Conservation (phyloP, 2,329 filamentous ascomycete species). For the Didymellaceae sp. region DNA sequence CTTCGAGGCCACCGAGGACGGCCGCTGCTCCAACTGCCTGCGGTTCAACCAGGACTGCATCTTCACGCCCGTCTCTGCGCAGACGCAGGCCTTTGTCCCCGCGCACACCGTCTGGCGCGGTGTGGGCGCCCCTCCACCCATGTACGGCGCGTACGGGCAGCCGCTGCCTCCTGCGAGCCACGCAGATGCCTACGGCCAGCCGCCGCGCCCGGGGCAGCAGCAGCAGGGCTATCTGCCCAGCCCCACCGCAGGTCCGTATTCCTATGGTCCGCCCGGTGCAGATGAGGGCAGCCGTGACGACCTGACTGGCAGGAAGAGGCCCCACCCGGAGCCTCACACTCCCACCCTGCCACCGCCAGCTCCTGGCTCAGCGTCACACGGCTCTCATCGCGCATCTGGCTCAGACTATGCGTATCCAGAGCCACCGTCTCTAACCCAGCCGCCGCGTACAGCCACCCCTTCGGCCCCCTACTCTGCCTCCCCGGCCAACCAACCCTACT, state of each 20-base stretch:
- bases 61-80: slow-evolving; percentile 76
- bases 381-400: slow-evolving; percentile 44
- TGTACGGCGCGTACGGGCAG: slow-evolving; percentile 61
- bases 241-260: slow-evolving; percentile 54
- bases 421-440: slow-evolving; percentile 52
- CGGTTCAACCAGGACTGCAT: slow-evolving; percentile 79
- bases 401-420: slow-evolving; percentile 53
- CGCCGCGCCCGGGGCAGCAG: slow-evolving; percentile 34
- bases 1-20: slow-evolving; percentile 74
- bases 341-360: slow-evolving; percentile 58
- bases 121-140: slow-evolving; percentile 53
- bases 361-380: slow-evolving; percentile 52
- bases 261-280: slow-evolving; percentile 45
- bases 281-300: slow-evolving; percentile 49
- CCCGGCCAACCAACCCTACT: slow-evolving; percentile 50
- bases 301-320: slow-evolving; percentile 54
- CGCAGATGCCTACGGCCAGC: slow-evolving; percentile 46
- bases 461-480: slow-evolving; percentile 49
- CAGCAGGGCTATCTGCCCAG: slow-evolving; percentile 54
- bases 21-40: slow-evolving; percentile 74
- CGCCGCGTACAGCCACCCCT: slow-evolving; percentile 54
- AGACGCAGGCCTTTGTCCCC: slow-evolving; percentile 76
- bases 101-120: slow-evolving; percentile 69
- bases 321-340: slow-evolving; percentile 57
- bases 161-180: slow-evolving; percentile 52